Percentiles rank a stretch among this genome's conserved stretches.
These are phyloP conservation scores for Vigna mungo DNA, from an alignment of 306 rosid species.

Conservation along the genomic window DNA sequence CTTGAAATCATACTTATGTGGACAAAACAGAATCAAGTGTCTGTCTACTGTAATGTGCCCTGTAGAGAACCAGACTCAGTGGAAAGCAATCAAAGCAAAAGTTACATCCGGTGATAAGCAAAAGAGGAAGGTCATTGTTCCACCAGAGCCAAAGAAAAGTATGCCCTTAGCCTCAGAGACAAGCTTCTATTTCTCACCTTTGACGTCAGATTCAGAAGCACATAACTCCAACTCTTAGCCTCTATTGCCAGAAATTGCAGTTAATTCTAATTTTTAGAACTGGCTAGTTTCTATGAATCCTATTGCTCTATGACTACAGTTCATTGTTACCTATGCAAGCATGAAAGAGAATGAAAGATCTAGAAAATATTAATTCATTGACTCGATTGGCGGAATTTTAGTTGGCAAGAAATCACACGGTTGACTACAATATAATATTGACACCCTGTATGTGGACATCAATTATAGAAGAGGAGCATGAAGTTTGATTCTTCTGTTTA, in stretches of 20 bases:
- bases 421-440: constrained; percentile 2
- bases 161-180: constrained; percentile 30
- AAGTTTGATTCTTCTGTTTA: constrained; percentile 38
- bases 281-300: constrained; percentile 61
- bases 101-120: background rate
- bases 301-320: constrained; percentile 42
- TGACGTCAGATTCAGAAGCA: constrained; percentile 39
- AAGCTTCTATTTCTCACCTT: constrained; percentile 40
- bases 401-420: constrained; percentile 30
- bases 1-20: constrained; percentile 55
- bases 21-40: constrained; percentile 32
- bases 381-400: constrained; percentile 12
- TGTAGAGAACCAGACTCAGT: constrained; percentile 27
- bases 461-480: constrained; percentile 25
- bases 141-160: background rate
- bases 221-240: constrained; percentile 63
- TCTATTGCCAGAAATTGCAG: constrained; percentile 61
- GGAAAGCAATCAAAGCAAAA: constrained; percentile 11
- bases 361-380: constrained; percentile 15
- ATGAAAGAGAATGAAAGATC: background rate
- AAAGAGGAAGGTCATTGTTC: background rate
- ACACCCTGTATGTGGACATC: constrained; percentile 30
- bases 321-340: constrained; percentile 46
- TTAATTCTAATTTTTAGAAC: constrained; percentile 75
- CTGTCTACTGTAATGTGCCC: constrained; percentile 62